Base-by-base conservation (phyloP, 2,329 filamentous ascomycete species). In the Pseudogymnoascus sp. region DNA sequence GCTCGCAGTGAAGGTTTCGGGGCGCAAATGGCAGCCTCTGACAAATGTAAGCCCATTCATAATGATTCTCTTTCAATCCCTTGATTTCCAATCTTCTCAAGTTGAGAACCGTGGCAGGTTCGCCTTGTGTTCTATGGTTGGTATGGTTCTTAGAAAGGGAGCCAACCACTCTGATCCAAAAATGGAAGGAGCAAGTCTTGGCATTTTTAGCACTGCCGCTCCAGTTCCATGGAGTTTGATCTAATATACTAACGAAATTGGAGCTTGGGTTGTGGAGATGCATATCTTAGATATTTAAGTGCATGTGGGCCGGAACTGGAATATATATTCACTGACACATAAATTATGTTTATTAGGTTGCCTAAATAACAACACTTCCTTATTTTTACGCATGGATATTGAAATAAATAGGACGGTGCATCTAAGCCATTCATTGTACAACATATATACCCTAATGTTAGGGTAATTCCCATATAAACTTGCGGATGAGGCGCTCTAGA, bases 401-500 rank as follows among this genome's bases (percentile, higher is more conserved):
- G 23, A 10, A 28, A 50, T 8, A 50, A n/a, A 8, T 28, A 50
- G 15, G 8, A 28, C 15, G 23, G 28, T 28, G 21, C 9, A 28
- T 50, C 6, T 3, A 28, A n/a, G 15, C 4, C 4, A 11, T 50
- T 28, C 15, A 50, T 28, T 50, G 15, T 50, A 50, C 4, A 28
- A 28, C 26, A 47, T 36, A 36, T 36, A 15, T 11, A 5, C 33
- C 13, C 33, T 36, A 36, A 15, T 9, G 21, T 23, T 7, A 21
- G 10, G 21, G 9, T 26, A 28, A 28, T 28, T 50, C 44, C 44
- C 44, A 50, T 23, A 50, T 7, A 50, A 50, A 50, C 44, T 66
- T 64, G 23, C 62, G 57, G 6, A 66, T 13, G 11, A 66, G 21
- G 36, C 50, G 57, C 23, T 63, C 50, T 15, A 66, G 42, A 21